Conservation (phyloP, 768 basidiomycete genomes). For the Agaricus blazei region DNA sequence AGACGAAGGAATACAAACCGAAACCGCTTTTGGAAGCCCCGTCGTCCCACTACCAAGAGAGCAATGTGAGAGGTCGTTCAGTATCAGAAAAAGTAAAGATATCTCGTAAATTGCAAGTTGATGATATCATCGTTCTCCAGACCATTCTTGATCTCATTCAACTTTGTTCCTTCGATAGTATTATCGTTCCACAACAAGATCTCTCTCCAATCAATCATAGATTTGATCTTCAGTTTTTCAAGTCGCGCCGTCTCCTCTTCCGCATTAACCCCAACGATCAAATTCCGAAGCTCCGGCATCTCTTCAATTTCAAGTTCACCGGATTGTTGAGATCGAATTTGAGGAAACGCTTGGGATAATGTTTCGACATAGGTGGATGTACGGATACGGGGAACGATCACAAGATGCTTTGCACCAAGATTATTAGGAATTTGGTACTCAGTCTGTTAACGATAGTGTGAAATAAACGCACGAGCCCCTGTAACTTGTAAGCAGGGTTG, state of each 20-base stretch:
- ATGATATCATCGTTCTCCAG: slow-evolving; percentile 65
- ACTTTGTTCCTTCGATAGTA: slow-evolving; percentile 32
- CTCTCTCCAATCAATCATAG: slow-evolving; percentile 68
- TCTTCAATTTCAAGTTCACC: slow-evolving; percentile 53
- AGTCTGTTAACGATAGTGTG: neutral
- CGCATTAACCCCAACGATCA: slow-evolving; percentile 66
- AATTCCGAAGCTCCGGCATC: slow-evolving; percentile 56
- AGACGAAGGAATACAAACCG: slow-evolving; percentile 37
- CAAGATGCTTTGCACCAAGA: slow-evolving; percentile 62
- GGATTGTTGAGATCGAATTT: slow-evolving; percentile 41
- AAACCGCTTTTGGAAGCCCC: slow-evolving; percentile 77
- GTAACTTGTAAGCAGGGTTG: slow-evolving; percentile 73
- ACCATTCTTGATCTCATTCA: slow-evolving; percentile 34
- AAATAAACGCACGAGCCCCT: slow-evolving; percentile 55
- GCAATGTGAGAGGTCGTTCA: neutral
- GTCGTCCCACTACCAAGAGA: slow-evolving; percentile 61
- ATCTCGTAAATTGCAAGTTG: slow-evolving; percentile 87
- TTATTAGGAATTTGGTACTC: neutral
- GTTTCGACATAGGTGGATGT: slow-evolving; percentile 58
- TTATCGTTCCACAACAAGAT: slow-evolving; percentile 64
- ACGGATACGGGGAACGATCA: slow-evolving; percentile 67
- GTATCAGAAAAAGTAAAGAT: neutral
- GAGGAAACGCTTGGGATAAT: slow-evolving; percentile 53
- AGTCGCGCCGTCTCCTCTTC: slow-evolving; percentile 32
- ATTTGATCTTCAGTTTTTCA: slow-evolving; percentile 35